Conservation (phyloP, 2,329 filamentous ascomycete species). For the Aspergillus ibericus region DNA sequence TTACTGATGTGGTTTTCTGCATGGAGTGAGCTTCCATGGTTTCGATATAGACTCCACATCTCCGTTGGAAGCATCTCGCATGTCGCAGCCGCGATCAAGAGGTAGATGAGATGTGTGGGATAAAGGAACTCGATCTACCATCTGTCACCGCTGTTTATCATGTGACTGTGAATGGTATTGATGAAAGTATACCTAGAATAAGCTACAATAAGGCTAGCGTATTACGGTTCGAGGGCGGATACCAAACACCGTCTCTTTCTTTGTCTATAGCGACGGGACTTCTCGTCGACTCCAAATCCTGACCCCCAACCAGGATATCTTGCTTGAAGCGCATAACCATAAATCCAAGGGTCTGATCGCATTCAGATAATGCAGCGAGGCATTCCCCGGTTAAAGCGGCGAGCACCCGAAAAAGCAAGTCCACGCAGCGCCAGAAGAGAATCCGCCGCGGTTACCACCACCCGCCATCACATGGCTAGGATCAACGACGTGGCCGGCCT, state of each 20-base stretch:
- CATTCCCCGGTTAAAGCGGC: neutral
- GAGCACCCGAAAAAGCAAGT: neutral
- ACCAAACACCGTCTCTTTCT: neutral
- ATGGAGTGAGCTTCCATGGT: neutral
- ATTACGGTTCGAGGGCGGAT: neutral
- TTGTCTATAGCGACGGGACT: neutral
- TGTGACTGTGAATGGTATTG: neutral
- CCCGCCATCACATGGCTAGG: conserved; percentile 17
- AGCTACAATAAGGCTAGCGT: neutral
- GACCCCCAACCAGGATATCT: neutral
- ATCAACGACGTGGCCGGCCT: conserved; percentile 22
- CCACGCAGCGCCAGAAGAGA: neutral
- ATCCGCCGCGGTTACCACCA: neutral
- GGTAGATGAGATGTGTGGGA: neutral
- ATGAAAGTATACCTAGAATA: neutral
- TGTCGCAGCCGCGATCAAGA: neutral
- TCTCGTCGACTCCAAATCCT: neutral
- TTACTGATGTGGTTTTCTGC: neutral
- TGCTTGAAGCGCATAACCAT: neutral
- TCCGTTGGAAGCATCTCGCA: neutral
- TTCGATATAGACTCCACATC: neutral
- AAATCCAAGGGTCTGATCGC: neutral
- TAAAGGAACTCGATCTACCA: neutral
- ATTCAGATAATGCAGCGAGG: too few relatives aligned
- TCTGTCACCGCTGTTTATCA: conserved; percentile 6